Evolutionary conservation across 2,329 filamentous ascomycete species (phyloP).

Genomic region (Pseudogymnoascus sp.): DNA sequence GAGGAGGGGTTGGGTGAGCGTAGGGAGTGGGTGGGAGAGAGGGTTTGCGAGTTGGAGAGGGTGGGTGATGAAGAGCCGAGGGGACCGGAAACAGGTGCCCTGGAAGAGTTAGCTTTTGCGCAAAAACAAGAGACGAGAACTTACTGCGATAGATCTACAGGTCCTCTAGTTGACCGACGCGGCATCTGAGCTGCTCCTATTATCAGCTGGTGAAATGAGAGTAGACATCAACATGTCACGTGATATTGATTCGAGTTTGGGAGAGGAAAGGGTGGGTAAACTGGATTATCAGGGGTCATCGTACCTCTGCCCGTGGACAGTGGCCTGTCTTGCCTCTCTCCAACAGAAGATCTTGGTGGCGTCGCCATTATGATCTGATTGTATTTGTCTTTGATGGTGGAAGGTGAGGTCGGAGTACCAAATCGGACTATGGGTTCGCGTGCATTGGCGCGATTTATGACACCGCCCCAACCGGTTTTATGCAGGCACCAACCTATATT

Average conservation of each 20-base stretch:
- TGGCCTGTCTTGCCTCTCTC: not conserved
- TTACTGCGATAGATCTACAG: slow-evolving; percentile 70
- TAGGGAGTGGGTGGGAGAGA: slow-evolving; percentile 21
- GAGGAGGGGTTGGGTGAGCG: slow-evolving; percentile 23
- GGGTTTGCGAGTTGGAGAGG: slow-evolving; percentile 18
- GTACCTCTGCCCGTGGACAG: slow-evolving; percentile 2
- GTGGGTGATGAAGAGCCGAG: slow-evolving; percentile 21
- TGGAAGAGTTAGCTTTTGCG: slow-evolving; percentile 10
- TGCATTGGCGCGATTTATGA: slow-evolving; percentile 3
- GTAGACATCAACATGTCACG: not conserved
- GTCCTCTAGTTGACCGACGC: slow-evolving; percentile 67
- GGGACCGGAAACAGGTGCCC: slow-evolving; percentile 18
- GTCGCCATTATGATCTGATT: not conserved
- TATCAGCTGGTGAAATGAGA: slow-evolving; percentile 5
- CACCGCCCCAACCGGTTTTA: not conserved
- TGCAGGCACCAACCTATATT: not conserved
- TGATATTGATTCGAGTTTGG: not conserved
- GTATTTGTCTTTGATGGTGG: not conserved
- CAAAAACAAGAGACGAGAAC: slow-evolving; percentile 25
- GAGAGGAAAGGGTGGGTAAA: not conserved
- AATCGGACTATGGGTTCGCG: slow-evolving; percentile 1
- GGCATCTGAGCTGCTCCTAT: slow-evolving; percentile 30
- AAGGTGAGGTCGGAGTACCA: not conserved
- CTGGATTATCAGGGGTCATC: not conserved
- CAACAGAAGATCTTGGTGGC: not conserved